Conservation (phyloP, 805 yeast genomes). For the Cyberlindnera meyerae region DNA sequence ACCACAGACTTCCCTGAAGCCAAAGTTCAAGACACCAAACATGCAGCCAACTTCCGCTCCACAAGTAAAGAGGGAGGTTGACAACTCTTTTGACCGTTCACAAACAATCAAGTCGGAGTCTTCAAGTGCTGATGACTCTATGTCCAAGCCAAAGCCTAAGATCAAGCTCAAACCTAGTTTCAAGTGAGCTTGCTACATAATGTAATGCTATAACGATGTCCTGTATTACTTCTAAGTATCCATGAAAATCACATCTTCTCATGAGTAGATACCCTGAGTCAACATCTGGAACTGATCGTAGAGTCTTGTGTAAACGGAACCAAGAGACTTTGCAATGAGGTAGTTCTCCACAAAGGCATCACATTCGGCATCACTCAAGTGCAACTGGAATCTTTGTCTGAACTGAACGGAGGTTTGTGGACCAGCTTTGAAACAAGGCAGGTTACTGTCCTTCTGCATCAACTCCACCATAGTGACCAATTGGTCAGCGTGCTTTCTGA, state of each 20-base stretch:
- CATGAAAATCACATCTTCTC: constrained; percentile 12
- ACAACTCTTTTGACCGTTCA: no score
- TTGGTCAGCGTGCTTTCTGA: constrained; percentile 70
- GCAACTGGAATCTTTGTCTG: constrained; percentile 76
- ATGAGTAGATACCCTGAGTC: constrained; percentile 91
- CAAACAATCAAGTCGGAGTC: no score
- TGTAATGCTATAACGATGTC: no score
- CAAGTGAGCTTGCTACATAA: no score
- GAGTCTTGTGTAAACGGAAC: constrained; percentile 83
- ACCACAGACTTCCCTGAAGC: background rate
- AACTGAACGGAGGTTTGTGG: constrained; percentile 74
- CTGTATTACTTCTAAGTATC: no score
- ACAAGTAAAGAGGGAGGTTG: background rate
- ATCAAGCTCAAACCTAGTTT: constrained; percentile 2
- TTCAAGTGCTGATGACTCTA: no score
- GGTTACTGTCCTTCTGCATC: constrained; percentile 85
- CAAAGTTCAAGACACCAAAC: background rate
- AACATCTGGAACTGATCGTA: constrained; percentile 93
- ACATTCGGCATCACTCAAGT: constrained; percentile 64
- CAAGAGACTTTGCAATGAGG: constrained; percentile 75
- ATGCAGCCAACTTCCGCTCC: background rate
- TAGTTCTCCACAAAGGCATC: constrained; percentile 74
- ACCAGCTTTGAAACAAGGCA: constrained; percentile 92
- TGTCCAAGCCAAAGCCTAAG: constrained; percentile 1
- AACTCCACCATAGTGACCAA: constrained; percentile 81